Evolutionary conservation across 2,329 filamentous ascomycete species (phyloP), one percentile per base, ranked within the genome.

Genomic region (Aspergillus oerlinghausenensis): DNA sequence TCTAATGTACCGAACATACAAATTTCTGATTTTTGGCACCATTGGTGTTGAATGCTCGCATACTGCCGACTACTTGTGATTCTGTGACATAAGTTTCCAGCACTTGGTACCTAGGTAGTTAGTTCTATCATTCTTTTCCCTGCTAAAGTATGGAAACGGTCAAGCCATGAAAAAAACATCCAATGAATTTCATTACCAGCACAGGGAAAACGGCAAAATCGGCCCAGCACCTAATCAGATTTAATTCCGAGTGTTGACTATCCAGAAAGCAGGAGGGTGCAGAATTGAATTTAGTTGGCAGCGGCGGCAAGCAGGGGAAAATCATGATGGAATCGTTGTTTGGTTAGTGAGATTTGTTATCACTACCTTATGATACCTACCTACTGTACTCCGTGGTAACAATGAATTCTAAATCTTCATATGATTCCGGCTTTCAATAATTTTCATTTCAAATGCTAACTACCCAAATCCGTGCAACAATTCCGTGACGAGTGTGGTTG

Each of bases 301-400:
- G 59, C 58, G 63, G 60, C 60, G 58, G 59, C 56, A 64, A 64
- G 60, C 60, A 61, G 60, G 59, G 60, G 60, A 55, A 63, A 61
- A 57, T 45, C 19, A 23, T 45, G 19, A 45, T 17, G 14, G 4
- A 43, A 43, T 43, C 19, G 40, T 10, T 42, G 9, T 17, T 43
- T 17, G 40, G 40, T 43, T 17, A 52, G 25, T 49, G 55, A 32
- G 26, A 50, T 50, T 50, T 29, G 11, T 26, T 10, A 26, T 25
- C 21, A 49, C 28, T 26, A 17, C 4, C 29, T 29, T 14, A 49
- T 49, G 8, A 49, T 49, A 49, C 28, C 47, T 17, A 35, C 32
- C 28, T 10, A 17, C 28, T 23, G 28, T 29, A 29, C 28, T 29
- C 9, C 28, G 10, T 49, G 14, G 28, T 35, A 38, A 28, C 23